Base-by-base conservation (phyloP, 495 filamentous ascomycete genomes). In the Penicillium cataractarum region DNA sequence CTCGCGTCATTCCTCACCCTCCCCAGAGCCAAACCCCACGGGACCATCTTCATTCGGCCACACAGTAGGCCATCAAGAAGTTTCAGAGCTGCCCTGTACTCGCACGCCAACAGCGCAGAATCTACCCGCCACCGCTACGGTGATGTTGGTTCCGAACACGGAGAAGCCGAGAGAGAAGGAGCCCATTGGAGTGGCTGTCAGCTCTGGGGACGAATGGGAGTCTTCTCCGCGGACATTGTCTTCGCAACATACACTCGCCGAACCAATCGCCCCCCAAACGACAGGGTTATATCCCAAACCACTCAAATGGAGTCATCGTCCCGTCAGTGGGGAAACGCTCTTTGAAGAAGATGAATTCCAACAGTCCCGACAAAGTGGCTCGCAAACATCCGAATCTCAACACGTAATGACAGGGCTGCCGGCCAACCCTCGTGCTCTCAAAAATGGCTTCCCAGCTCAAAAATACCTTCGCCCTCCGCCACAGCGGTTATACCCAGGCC, bases 291-390 rank as follows among this genome's bases (percentile, higher is more conserved):
- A 71, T 52, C 78, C 79, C 26, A 72, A 75, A 32, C 78, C 79
- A 12, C 61, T 82, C 22, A 71, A 71, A 49, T 70, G 74, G 69
- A 75, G 68, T 27, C 73, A 71, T 35, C 74, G 76, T 4, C 75
- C 73, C 7, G 48, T 31, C 21, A 82, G 78, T 57, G 65, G 69
- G 9, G 74, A 66, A 27, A 80, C 78, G 2, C 52, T 76, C 3
- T 78, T 79, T 52, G 79, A 81, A 64, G 79, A 81, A 44, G 76
- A 80, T 31, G 65, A 71, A 48, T 24, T 48, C 37, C 44, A 60
- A 56, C 46, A 64, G 48, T 22, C 37, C 17, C 35, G 5, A 5
- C 44, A 27, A 42, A 42, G 31, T 9, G 19, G 55, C 62, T 31
- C 46, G n/a, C 50, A 58, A 50, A 59, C 39, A 55, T 17, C 62